A percentile compares a stretch with the other conserved stretches of the same genome.
Conservation (phyloP, 2,329 filamentous ascomycete genomes). For the Sphaerostilbella broomeana region DNA sequence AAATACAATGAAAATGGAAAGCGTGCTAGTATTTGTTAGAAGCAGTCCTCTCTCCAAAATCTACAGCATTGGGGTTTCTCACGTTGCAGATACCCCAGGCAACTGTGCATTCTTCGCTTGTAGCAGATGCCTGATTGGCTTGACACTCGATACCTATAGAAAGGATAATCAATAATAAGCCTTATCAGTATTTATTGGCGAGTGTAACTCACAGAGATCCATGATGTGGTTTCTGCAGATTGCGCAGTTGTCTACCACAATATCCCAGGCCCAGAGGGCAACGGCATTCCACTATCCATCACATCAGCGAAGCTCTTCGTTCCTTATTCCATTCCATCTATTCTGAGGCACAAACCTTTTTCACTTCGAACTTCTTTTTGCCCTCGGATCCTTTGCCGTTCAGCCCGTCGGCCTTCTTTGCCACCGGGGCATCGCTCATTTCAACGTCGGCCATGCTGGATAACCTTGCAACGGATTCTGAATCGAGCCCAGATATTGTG, state of each 20-base stretch:
- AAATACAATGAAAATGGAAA: constrained; percentile 99
- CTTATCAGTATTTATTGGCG: too few relatives aligned
- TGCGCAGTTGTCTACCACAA: constrained; percentile 98
- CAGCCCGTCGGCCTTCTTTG: constrained; percentile 46
- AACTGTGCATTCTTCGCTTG: constrained; percentile 96
- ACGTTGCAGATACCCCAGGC: constrained; percentile 99
- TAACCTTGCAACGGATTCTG: too few relatives aligned
- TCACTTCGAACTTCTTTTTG: constrained; percentile 97
- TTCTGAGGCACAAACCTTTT: constrained; percentile 65
- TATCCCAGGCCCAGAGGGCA: constrained; percentile 98
- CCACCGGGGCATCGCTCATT: constrained; percentile 78
- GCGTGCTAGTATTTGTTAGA: constrained; percentile 65
- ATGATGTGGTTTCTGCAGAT: constrained; percentile 99
- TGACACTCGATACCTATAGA: constrained; percentile 86
- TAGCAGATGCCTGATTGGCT: constrained; percentile 95
- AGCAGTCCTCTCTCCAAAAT: too few relatives aligned
- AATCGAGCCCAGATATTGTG: too few relatives aligned
- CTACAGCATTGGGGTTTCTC: too few relatives aligned
- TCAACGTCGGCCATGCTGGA: constrained; percentile 82
- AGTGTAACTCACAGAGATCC: constrained; percentile 90
- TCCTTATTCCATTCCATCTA: background rate
- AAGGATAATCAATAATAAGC: background rate
- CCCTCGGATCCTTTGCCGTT: constrained; percentile 52
- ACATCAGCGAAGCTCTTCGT: constrained; percentile 6
- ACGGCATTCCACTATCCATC: constrained; percentile 92